Conservation (phyloP, 768 basidiomycete species). For the Dictyophora rubrovolvata region DNA sequence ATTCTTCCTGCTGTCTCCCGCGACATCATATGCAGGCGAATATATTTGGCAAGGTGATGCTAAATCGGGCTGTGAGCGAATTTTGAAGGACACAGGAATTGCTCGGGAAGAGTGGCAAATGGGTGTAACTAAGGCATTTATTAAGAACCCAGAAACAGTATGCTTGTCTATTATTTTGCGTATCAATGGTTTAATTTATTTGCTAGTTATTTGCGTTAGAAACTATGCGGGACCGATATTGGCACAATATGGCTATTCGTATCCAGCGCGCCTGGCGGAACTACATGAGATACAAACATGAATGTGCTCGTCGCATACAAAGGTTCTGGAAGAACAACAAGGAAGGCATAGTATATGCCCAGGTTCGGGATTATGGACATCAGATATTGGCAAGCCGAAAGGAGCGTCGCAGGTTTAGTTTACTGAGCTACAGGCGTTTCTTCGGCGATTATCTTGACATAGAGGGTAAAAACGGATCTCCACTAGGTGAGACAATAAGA, state of each 20-base stretch:
- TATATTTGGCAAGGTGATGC: constrained; percentile 93
- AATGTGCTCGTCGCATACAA: constrained; percentile 91
- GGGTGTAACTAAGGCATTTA: constrained; percentile 97
- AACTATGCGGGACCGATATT: constrained; percentile 97
- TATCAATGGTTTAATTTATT: neutral
- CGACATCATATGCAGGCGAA: constrained; percentile 96
- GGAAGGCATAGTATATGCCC: constrained; percentile 78
- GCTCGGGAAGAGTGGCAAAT: constrained; percentile 98
- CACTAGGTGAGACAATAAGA: constrained; percentile 68
- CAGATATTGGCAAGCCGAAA: constrained; percentile 85
- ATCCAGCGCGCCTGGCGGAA: constrained; percentile 96
- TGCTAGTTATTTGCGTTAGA: constrained; percentile 89
- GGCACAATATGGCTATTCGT: constrained; percentile 98
- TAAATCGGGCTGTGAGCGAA: constrained; percentile 84
- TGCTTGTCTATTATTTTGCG: constrained; percentile 15
- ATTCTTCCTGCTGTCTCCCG: constrained; percentile 90
- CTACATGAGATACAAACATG: constrained; percentile 90
- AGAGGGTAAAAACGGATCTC: constrained; percentile 53
- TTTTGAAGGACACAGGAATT: constrained; percentile 92
- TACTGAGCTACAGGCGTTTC: constrained; percentile 89
- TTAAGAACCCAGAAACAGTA: constrained; percentile 98
- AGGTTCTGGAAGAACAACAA: constrained; percentile 99
- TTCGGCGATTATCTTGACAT: constrained; percentile 94
- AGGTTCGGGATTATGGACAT: constrained; percentile 91
- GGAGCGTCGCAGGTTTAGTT: constrained; percentile 86